Percentiles rank a stretch among this genome's conserved stretches.
Evolutionary conservation across 73 alveolate species (phyloP).

Genomic region (Paramecium sexaurelia): DNA sequence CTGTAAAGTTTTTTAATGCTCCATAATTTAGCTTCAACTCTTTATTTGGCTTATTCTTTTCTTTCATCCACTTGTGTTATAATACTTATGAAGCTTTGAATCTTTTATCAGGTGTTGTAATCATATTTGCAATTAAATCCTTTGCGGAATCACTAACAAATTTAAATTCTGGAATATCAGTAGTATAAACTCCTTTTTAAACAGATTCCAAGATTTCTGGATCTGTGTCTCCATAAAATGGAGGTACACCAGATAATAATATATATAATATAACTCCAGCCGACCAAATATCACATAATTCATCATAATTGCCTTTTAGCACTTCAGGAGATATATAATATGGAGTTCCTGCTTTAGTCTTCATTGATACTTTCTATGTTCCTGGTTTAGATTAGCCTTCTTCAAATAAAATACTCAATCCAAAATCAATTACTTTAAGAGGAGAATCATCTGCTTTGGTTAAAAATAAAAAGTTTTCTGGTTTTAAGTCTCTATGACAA

Average conservation of each 20-base stretch:
- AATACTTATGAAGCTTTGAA: slow-evolving; percentile 68
- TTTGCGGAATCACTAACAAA: slow-evolving; percentile 68
- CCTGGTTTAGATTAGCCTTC: slow-evolving; percentile 2
- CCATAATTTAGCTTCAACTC: slow-evolving; percentile 52
- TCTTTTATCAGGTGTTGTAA: slow-evolving; percentile 69
- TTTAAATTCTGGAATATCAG: slow-evolving; percentile 65
- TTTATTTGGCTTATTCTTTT: slow-evolving; percentile 57
- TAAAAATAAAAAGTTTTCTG: slow-evolving; percentile 74
- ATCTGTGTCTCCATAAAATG: slow-evolving; percentile 76
- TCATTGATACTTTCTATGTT: slow-evolving; percentile 57
- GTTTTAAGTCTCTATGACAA: slow-evolving; percentile 82
- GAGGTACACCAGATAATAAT: slow-evolving; percentile 78
- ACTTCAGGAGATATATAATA: slow-evolving; percentile 79
- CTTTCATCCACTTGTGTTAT: slow-evolving; percentile 69
- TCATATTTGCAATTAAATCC: slow-evolving; percentile 73
- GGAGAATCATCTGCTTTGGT: slow-evolving; percentile 64
- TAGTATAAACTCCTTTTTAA: slow-evolving; percentile 64
- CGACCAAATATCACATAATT: slow-evolving; percentile 76
- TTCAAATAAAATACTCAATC: slow-evolving; percentile 73
- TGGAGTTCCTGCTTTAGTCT: slow-evolving; percentile 74
- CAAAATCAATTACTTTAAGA: slow-evolving; percentile 73
- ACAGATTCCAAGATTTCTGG: slow-evolving; percentile 71
- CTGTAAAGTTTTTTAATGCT: slow-evolving; percentile 47
- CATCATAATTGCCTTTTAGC: slow-evolving; percentile 73
- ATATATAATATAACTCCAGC: slow-evolving; percentile 78